Evolutionary conservation across 805 yeast species (phyloP), one percentile per base, ranked within the genome.

Genomic region (Dipodascus albidus): DNA sequence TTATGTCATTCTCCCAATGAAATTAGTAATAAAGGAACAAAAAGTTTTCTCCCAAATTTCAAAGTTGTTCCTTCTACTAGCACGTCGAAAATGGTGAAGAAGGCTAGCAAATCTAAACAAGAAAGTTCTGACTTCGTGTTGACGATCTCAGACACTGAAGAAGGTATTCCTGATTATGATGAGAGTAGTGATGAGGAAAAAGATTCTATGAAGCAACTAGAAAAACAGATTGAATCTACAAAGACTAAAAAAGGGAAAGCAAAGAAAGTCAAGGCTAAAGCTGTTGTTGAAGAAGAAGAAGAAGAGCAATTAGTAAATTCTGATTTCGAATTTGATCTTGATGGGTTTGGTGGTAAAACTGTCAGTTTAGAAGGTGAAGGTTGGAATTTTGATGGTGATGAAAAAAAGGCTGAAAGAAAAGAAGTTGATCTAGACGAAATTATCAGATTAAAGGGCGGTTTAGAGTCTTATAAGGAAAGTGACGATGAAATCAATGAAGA

Each of bases 341-440:
- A 70, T 17, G 70, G 64, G 81, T 83, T 52, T 80, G 96, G 96
- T 2, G 89, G 97, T 96, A 88, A 88, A 60, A 59, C 62, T 11
- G 41, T 57, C 44, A 93, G 86, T 70, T 72, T 87, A 57, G 95
- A 87, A 60, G 79, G 81, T 9, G 91, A 93, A 70, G 84, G 91
- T 51, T 70, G 81, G 54, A 72, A 77, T 3, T 76, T 77, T 52
- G 81, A 76, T 49, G 68, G 74, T 20, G 69, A 68, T 15, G 63
- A 62, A 15, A 70, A 63, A 3, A 66, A 51, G 27, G 47, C n/a
- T 17, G 62, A 55, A 15, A 55, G 60, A 53, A 79, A 77, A 57
- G 87, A 82, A 56, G 96, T 88, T 6, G 96, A 91, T 72, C 74
- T 91, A 57, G 96, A 91, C 62, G 81, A 82, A 14, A 91, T 91